A percentile compares a stretch with the other conserved stretches of the same genome.
Conservation (phyloP, 1,139 yeast genomes). For the Lodderomyces elongisporus region DNA sequence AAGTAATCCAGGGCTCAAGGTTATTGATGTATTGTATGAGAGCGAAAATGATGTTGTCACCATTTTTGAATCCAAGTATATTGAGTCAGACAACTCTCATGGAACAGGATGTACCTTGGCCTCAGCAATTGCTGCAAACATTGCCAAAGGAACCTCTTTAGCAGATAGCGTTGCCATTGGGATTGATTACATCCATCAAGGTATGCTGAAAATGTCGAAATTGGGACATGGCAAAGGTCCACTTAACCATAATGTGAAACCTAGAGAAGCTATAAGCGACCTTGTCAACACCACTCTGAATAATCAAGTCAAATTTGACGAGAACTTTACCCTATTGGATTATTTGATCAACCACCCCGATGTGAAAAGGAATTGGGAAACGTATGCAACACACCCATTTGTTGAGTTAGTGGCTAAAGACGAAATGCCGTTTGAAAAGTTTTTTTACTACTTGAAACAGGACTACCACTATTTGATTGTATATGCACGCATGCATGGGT, state of each 20-base stretch:
- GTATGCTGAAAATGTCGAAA: slow-evolving; percentile 39
- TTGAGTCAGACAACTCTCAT: slow-evolving; percentile 59
- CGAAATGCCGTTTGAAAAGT: slow-evolving; percentile 44
- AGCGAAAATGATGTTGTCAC: slow-evolving; percentile 32
- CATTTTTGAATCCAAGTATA: slow-evolving; percentile 45
- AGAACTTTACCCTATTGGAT: slow-evolving; percentile 22
- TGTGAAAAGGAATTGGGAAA: slow-evolving; percentile 51
- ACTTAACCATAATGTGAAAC: slow-evolving; percentile 48
- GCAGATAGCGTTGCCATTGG: slow-evolving; percentile 49
- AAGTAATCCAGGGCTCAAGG: slow-evolving; percentile 18
- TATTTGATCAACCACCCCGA: slow-evolving; percentile 54
- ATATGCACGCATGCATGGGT: slow-evolving; percentile 64
- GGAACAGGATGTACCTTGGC: slow-evolving; percentile 93
- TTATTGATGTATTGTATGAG: slow-evolving; percentile 61
- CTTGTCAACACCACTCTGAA: neutral
- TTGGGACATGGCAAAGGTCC: slow-evolving; percentile 72
- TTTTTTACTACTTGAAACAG: slow-evolving; percentile 60
- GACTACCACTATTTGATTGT: slow-evolving; percentile 67
- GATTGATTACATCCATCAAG: slow-evolving; percentile 63
- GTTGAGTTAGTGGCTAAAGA: slow-evolving; percentile 50
- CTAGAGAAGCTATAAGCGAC: slow-evolving; percentile 10
- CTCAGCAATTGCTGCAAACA: slow-evolving; percentile 71
- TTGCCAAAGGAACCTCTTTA: slow-evolving; percentile 51
- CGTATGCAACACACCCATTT: slow-evolving; percentile 60
- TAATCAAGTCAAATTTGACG: slow-evolving; percentile 2